Percentiles rank a stretch among this genome's conserved stretches.
These are phyloP conservation scores for Beta lomatogona DNA, from an alignment of 179 eudicot species.

Conservation along the genomic window DNA sequence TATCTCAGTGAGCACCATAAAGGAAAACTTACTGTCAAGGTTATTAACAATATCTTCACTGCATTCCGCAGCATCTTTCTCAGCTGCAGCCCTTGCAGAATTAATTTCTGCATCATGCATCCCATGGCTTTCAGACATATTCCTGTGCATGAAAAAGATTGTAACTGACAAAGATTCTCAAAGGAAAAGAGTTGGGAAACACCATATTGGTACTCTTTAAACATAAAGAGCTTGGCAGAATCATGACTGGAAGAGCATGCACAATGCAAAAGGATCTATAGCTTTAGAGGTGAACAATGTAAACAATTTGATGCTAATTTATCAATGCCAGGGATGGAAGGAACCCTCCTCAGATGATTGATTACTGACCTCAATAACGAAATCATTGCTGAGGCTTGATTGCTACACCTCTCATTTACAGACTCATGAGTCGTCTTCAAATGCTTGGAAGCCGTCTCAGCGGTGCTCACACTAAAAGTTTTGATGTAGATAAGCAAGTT, in stretches of 20 bases:
- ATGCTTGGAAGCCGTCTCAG: conserved; percentile 70
- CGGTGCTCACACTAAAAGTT: conserved; percentile 56
- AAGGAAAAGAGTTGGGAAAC: not conserved
- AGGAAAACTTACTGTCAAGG: conserved; percentile 53
- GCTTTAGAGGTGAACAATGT: not conserved
- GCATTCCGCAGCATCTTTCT: conserved; percentile 55
- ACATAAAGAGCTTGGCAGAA: not conserved
- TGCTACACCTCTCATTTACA: conserved; percentile 55
- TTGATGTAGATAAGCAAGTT: not conserved
- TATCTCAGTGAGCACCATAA: not conserved
- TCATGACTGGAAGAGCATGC: not conserved
- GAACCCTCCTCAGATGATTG: not conserved
- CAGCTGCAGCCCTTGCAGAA: conserved; percentile 61
- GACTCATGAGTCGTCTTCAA: conserved; percentile 65
- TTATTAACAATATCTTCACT: conserved; percentile 57
- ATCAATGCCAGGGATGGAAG: not conserved
- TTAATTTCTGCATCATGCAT: conserved; percentile 69
- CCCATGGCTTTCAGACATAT: conserved; percentile 52
- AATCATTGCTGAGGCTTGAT: conserved; percentile 52
- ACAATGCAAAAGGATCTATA: not conserved
- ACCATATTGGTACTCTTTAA: not conserved
- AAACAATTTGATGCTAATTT: not conserved
- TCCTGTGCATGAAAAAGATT: conserved; percentile 40
- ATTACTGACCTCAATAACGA: conserved; percentile 67
- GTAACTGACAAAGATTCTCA: not conserved